These are phyloP conservation scores for Xylaria nigripes DNA, from an alignment of 495 filamentous ascomycete genomes.

Conservation along the genomic window DNA sequence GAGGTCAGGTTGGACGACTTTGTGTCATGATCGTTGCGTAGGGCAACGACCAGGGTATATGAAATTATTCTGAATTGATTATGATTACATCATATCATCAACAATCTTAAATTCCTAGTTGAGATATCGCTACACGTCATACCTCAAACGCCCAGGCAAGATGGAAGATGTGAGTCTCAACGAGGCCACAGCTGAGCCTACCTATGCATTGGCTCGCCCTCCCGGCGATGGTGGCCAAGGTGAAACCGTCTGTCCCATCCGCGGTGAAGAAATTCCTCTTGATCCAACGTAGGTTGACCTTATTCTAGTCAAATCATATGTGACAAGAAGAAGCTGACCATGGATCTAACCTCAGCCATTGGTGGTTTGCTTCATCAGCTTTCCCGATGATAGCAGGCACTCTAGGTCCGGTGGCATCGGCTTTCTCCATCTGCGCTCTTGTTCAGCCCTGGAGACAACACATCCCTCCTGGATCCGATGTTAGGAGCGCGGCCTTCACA, in stretches of 20 bases:
- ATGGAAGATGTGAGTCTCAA: conserved; percentile 59
- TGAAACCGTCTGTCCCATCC: conserved; percentile 25
- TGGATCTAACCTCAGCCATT: conserved; percentile 41
- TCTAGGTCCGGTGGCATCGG: conserved; percentile 71
- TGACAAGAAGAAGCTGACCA: neutral
- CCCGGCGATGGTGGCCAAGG: conserved; percentile 16
- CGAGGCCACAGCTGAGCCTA: conserved; percentile 43
- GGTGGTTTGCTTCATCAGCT: conserved; percentile 81
- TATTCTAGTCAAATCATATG: neutral
- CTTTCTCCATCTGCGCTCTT: conserved; percentile 73
- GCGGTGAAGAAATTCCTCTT: conserved; percentile 36
- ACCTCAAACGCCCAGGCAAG: neutral
- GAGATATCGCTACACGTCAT: neutral
- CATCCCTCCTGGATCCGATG: conserved; percentile 41
- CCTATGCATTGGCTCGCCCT: conserved; percentile 35
- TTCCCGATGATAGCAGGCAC: conserved; percentile 78
- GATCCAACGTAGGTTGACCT: conserved; percentile 42
- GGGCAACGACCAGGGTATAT: neutral
- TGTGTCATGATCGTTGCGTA: neutral
- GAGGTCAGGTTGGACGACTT: neutral
- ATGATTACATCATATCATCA: too few relatives aligned
- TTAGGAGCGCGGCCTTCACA: conserved; percentile 45
- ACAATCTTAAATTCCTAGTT: neutral
- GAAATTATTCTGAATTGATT: neutral
- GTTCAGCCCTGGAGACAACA: conserved; percentile 64